These are phyloP conservation scores for Candida rishiriensis DNA, from an alignment of 805 yeast species.

Conservation along the genomic window DNA sequence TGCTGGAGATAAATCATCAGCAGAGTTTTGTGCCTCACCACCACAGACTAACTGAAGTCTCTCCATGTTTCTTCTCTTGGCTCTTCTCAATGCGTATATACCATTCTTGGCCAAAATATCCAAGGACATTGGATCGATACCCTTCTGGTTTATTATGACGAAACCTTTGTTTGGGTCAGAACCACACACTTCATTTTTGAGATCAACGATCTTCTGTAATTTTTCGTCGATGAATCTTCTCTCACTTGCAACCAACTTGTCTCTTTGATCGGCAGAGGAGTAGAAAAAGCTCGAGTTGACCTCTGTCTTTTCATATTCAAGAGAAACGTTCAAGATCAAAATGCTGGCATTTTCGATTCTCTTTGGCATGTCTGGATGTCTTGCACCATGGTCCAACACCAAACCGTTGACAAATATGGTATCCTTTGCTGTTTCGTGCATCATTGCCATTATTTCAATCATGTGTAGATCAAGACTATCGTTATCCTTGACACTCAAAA, in stretches of 20 bases:
- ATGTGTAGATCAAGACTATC: slow-evolving; percentile 78
- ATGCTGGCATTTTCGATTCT: slow-evolving; percentile 77
- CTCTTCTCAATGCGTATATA: slow-evolving; percentile 92
- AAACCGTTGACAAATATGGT: slow-evolving; percentile 82
- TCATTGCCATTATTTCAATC: slow-evolving; percentile 99
- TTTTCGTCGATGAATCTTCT: slow-evolving; percentile 93
- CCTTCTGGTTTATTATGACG: slow-evolving; percentile 95
- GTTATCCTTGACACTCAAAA: slow-evolving; percentile 62
- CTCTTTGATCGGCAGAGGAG: slow-evolving; percentile 93
- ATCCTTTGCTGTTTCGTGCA: slow-evolving; percentile 80
- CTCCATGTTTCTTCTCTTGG: slow-evolving; percentile 99
- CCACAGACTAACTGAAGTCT: slow-evolving; percentile 94
- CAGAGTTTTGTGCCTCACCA: slow-evolving; percentile 96
- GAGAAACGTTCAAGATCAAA: slow-evolving; percentile 84
- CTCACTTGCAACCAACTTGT: slow-evolving; percentile 88
- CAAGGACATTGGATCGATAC: slow-evolving; percentile 96
- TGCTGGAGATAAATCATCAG: slow-evolving; percentile 80
- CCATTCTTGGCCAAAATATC: slow-evolving; percentile 91
- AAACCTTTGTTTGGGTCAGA: slow-evolving; percentile 69
- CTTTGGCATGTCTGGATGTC: slow-evolving; percentile 99
- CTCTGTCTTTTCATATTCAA: slow-evolving; percentile 97
- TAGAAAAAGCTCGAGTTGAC: slow-evolving; percentile 95
- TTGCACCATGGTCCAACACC: slow-evolving; percentile 95
- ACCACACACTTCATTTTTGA: slow-evolving; percentile 89
- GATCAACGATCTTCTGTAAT: slow-evolving; percentile 82